Evolutionary conservation across 495 filamentous ascomycete genomes (phyloP), one percentile per base, ranked within the genome.

Genomic region (Cudoniella acicularis): DNA sequence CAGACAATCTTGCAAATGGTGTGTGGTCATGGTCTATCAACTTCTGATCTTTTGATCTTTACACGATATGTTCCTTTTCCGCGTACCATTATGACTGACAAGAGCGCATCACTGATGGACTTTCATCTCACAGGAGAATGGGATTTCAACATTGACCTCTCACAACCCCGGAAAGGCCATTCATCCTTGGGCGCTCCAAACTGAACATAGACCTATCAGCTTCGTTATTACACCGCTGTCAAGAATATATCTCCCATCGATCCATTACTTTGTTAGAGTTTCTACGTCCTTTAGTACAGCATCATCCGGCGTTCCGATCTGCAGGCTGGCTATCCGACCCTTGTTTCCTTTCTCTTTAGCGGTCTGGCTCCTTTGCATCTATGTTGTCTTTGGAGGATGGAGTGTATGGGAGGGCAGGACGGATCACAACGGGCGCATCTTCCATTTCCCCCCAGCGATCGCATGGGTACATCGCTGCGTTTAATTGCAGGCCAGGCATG

Each of bases 1-100:
- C 94, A 1, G 87, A 92, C 57, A 94, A 93, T 67, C 76, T 98
- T 49, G 90, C 88, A 63, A 84, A 87, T 68, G 90, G 94, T 94
- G 76, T 74, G 89, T 79, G 64, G 67, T 58, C 62, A 46, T 65
- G 62, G 60, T 62, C 56, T 56, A 63, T 60, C 59, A 57, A 52
- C 18, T 67, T 67, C 55, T 67, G 61, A 67, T 66, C 52, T 40
- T 26, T 57, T 48, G 54, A 59, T 63, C 60, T 63, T 57, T 53
- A 62, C 56, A 52, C 49, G 58, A 58, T 57, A 48, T 61, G 41
- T 61, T 59, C 59, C 46, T 61, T 56, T 36, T 40, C 51, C 55
- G 49, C 57, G 56, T 45, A 46, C 21, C 43, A 47, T 30, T 24
- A 27, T 51, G 17, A 10, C 46, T 43, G 36, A 13, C 30, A 53